Evolutionary conservation across 2,329 filamentous ascomycete genomes (phyloP), one percentile per base, ranked within the genome.

Genomic region (Pestalotiopsis sp.): DNA sequence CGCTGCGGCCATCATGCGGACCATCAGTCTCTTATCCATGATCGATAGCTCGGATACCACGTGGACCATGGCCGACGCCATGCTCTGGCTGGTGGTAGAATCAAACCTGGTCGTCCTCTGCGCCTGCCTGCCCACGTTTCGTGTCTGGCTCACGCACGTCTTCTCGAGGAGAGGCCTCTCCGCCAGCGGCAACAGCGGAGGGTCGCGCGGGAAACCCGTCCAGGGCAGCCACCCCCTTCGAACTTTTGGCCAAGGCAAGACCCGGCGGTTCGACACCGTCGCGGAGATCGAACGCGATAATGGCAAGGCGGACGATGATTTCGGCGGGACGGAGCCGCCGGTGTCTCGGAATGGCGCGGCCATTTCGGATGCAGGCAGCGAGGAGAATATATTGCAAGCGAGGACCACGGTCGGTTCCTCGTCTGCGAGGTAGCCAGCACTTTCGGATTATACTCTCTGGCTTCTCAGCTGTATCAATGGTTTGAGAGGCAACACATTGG

Each of bases 81-180:
- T 66, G 25, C 57, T 71, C 6, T 71, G 69, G 69, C 67, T 71
- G 64, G 6, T 68, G 14, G 69, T 67, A 17, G 69, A 71, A 57
- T n/a, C 68, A 20, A 71, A 71, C 66, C 41, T 71, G 25, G 56
- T 63, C 45, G 45, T 66, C 56, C 66, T 71, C 49, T 71, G 69
- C 63, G 68, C 66, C 39, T 62, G 60, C 20, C 52, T 69, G 17
- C 62, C 68, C 11, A 71, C 69, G 3, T 52, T 71, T 66, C 62
- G 65, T 39, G 64, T 64, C n/a, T 71, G 67, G 59, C 49, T 70
- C 69, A 59, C 14, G 90, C 90, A 82, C 93, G 93, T n/a, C 17
- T n/a, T 27, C 3, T 12, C 41, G 0, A 65, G 27, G 31, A 52
- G 13, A 17, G 14, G n/a, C 23, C 11, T 39, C 11, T 14, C n/a